phyloP scores from a whole-genome alignment of 2,329 filamentous ascomycete genomes.

The Neophaeococcomyces mojaviensis region DNA sequence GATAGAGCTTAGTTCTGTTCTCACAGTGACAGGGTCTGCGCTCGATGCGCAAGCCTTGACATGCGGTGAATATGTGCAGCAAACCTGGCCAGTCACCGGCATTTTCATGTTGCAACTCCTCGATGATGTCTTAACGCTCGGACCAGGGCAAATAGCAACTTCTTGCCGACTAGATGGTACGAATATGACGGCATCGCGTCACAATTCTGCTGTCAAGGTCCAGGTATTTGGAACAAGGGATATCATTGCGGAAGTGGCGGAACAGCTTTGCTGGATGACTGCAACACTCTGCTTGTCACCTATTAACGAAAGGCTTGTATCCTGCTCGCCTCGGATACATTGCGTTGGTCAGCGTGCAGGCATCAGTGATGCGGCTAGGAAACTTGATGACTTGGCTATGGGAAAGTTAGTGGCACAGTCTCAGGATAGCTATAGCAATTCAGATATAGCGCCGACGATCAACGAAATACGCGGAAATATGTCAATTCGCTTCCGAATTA shows the following conservation, averaged over 20 bases:
- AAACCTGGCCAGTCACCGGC: slow-evolving; percentile 1
- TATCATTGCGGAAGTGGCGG: background rate
- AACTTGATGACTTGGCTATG: no score
- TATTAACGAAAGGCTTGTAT: no score
- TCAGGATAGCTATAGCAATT: no score
- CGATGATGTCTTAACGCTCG: background rate
- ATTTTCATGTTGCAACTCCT: background rate
- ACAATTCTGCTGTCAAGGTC: background rate
- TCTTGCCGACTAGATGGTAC: background rate
- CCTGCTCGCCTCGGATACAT: no score
- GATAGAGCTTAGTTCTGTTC: background rate
- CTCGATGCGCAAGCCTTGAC: background rate
- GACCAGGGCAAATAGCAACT: background rate
- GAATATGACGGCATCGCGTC: background rate
- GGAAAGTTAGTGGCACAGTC: no score
- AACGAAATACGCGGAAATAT: no score
- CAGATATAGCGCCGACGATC: no score
- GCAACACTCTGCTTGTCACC: background rate
- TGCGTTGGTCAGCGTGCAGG: no score
- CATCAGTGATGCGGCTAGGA: no score
- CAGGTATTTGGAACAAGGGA: background rate
- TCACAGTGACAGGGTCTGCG: background rate
- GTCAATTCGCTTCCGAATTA: no score
- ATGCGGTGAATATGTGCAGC: background rate
- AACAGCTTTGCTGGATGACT: background rate